phyloP scores from a whole-genome alignment of 495 filamentous ascomycete species.

The Jackrogersella multiformis region DNA sequence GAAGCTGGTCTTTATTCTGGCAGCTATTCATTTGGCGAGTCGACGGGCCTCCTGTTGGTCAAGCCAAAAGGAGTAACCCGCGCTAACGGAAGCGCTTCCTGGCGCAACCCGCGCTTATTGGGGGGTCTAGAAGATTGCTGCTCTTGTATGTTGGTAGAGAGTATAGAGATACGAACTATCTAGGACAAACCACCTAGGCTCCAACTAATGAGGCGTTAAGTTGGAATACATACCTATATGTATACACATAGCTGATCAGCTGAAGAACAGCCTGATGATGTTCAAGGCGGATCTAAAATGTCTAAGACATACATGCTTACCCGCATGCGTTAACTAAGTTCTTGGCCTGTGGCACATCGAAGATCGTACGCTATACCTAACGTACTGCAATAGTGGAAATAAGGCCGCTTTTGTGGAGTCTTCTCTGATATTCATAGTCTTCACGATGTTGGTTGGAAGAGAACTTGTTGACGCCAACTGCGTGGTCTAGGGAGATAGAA shows the following conservation, averaged over 20 bases:
- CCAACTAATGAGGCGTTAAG: slow-evolving; percentile 6
- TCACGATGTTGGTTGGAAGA: slow-evolving; percentile 18
- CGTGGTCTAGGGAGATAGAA: slow-evolving; percentile 19
- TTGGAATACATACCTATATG: too few species aligned
- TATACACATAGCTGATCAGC: slow-evolving; percentile 20
- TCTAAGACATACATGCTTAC: slow-evolving; percentile 42
- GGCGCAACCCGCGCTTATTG: slow-evolving; percentile 35
- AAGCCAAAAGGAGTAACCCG: slow-evolving; percentile 31
- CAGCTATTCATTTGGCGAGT: slow-evolving; percentile 5
- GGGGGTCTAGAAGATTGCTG: slow-evolving; percentile 18
- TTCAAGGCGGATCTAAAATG: slow-evolving; percentile 25
- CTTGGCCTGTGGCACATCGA: slow-evolving; percentile 15
- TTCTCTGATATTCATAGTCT: neutral
- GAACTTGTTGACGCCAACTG: slow-evolving; percentile 13
- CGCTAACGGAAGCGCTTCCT: slow-evolving; percentile 35
- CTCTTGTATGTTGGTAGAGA: slow-evolving; percentile 3
- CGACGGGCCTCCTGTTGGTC: slow-evolving; percentile 14
- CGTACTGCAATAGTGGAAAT: slow-evolving; percentile 10
- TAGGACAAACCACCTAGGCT: neutral
- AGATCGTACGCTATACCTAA: slow-evolving; percentile 10
- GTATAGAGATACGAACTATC: neutral
- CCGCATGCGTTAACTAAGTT: slow-evolving; percentile 14
- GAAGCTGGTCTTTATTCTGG: neutral
- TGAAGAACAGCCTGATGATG: slow-evolving; percentile 15
- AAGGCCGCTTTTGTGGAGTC: slow-evolving; percentile 6